Conservation (phyloP, 805 yeast species). For the Diddensiella santjacobensis region DNA sequence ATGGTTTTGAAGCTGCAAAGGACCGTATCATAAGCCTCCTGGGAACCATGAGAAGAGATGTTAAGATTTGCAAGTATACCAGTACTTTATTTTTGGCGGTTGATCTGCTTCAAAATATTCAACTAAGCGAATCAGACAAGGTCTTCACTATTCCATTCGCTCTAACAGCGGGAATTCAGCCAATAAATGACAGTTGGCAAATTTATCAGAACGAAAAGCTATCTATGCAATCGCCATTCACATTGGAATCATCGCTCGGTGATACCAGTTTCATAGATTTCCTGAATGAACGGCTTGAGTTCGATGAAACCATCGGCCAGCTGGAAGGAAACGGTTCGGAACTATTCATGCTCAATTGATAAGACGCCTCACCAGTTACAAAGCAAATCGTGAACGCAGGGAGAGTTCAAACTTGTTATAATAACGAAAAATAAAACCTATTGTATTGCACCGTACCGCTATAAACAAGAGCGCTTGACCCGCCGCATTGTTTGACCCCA, state of each 20-base stretch:
- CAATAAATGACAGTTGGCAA: neutral
- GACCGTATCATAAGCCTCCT: neutral
- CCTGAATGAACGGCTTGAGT: neutral
- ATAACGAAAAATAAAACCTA: too few species aligned
- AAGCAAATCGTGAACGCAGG: too few species aligned
- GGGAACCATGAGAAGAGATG: neutral
- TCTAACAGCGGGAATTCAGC: neutral
- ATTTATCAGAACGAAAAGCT: neutral
- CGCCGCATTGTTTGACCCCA: too few species aligned
- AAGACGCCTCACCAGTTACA: too few species aligned
- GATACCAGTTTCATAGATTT: neutral
- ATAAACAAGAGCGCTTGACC: too few species aligned
- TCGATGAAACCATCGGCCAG: neutral
- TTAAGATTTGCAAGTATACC: neutral
- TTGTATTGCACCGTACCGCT: too few species aligned
- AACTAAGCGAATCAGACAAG: neutral
- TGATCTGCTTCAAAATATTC: neutral
- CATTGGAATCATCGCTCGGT: neutral
- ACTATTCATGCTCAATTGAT: neutral
- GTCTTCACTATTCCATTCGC: neutral
- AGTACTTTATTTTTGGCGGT: neutral
- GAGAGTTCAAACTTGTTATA: too few species aligned
- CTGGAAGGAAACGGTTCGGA: neutral
- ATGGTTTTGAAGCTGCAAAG: neutral
- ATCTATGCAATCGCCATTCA: neutral